phyloP scores from a whole-genome alignment of 768 basidiomycete species.

The Collybia sordida region DNA sequence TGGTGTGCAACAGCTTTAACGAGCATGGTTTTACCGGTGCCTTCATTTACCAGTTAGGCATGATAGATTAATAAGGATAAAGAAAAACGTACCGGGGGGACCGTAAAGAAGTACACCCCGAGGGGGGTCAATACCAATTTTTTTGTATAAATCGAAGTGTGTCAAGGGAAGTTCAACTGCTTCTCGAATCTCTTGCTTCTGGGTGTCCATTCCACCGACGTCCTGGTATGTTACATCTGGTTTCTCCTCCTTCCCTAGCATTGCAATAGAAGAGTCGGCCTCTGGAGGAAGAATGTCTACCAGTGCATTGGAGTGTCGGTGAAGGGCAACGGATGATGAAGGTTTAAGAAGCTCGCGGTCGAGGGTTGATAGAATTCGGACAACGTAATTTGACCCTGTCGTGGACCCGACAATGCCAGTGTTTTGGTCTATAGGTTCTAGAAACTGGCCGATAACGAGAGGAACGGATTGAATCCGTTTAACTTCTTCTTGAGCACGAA shows the following conservation, averaged over 20 bases:
- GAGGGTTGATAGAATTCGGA: slow-evolving; percentile 93
- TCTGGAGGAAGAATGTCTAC: slow-evolving; percentile 99
- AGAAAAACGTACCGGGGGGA: slow-evolving; percentile 72
- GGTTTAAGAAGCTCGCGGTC: slow-evolving; percentile 98
- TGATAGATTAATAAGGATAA: background rate
- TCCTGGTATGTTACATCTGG: slow-evolving; percentile 93
- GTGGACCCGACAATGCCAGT: slow-evolving; percentile 98
- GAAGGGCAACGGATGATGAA: slow-evolving; percentile 95
- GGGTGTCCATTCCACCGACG: slow-evolving; percentile 94
- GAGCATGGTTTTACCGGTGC: slow-evolving; percentile 98
- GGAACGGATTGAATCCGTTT: slow-evolving; percentile 99
- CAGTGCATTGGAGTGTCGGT: slow-evolving; percentile 97
- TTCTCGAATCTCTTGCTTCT: slow-evolving; percentile 99
- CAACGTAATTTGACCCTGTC: slow-evolving; percentile 97
- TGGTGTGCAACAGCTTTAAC: slow-evolving; percentile 99
- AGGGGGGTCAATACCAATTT: slow-evolving; percentile 99
- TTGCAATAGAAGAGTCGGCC: slow-evolving; percentile 94
- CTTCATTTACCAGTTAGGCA: slow-evolving; percentile 34
- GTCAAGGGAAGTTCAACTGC: slow-evolving; percentile 95
- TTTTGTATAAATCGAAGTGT: slow-evolving; percentile 98
- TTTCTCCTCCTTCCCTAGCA: slow-evolving; percentile 93
- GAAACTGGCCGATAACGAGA: slow-evolving; percentile 98
- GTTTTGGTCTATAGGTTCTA: slow-evolving; percentile 97
- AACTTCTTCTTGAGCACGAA: slow-evolving; percentile 98
- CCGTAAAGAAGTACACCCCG: slow-evolving; percentile 96